Evolutionary conservation across 805 yeast genomes (phyloP).

Genomic region (Schwanniomyces polymorphus): DNA sequence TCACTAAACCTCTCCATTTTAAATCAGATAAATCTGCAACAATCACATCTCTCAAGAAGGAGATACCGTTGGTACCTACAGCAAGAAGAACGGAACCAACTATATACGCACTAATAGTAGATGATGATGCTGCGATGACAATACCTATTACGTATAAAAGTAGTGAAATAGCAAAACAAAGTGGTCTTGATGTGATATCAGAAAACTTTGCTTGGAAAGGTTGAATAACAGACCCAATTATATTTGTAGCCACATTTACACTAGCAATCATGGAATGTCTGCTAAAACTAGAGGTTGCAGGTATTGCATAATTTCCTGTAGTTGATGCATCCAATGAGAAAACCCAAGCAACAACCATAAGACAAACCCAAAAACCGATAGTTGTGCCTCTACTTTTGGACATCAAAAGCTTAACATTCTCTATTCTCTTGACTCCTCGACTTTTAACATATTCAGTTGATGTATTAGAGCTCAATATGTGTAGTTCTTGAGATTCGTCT

Average conservation of each 20-base stretch:
- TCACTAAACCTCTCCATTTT: conserved; percentile 23
- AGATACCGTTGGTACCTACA: conserved; percentile 20
- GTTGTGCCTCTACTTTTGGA: neutral
- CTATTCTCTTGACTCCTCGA: neutral
- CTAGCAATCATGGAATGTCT: conserved; percentile 22
- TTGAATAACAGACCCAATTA: conserved; percentile 20
- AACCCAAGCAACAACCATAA: neutral
- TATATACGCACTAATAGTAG: conserved; percentile 20
- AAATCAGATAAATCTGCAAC: conserved; percentile 24
- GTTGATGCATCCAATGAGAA: neutral
- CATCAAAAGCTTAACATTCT: neutral
- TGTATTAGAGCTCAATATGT: conserved; percentile 4
- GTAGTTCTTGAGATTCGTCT: neutral
- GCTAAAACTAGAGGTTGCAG: conserved; percentile 12
- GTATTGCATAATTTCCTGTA: neutral
- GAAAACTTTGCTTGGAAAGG: conserved; percentile 23
- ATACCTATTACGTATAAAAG: conserved; percentile 19
- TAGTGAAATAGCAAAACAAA: conserved; percentile 14
- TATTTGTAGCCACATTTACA: conserved; percentile 18
- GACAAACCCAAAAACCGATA: neutral
- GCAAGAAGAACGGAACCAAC: conserved; percentile 20
- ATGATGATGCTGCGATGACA: conserved; percentile 18
- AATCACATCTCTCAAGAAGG: conserved; percentile 14
- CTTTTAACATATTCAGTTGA: neutral
- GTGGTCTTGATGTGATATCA: conserved; percentile 22